Evolutionary conservation across 495 filamentous ascomycete species (phyloP).

Genomic region (Parachaetomium inaequale): DNA sequence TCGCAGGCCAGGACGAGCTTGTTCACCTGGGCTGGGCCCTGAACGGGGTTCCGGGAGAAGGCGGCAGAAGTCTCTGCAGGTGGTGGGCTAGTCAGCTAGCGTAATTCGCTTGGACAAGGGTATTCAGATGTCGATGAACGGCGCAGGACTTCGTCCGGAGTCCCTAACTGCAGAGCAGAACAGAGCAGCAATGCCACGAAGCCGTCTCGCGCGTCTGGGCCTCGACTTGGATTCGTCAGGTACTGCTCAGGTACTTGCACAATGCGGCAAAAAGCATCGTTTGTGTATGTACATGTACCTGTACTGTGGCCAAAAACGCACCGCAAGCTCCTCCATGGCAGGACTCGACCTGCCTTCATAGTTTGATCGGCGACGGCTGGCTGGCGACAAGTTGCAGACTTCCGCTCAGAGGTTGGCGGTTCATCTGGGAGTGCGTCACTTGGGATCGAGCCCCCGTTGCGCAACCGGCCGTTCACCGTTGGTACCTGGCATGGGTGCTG

Average conservation of each 20-base stretch:
- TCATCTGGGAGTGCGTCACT: conserved; percentile 15
- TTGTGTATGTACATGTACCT: too few relatives aligned
- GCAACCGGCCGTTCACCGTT: conserved; percentile 10
- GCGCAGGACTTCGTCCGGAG: too few relatives aligned
- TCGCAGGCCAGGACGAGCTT: not conserved
- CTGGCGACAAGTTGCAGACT: conserved; percentile 1
- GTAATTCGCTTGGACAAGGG: conserved; percentile 12
- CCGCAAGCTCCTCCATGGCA: not conserved
- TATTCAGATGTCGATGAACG: not conserved
- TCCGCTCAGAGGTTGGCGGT: not conserved
- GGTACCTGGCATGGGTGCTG: not conserved
- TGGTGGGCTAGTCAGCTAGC: conserved; percentile 14
- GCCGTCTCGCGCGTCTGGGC: not conserved
- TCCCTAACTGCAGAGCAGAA: not conserved
- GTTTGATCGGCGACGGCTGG: conserved; percentile 14
- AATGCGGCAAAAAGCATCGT: not conserved
- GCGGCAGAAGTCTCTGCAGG: conserved; percentile 26
- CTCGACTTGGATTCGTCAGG: not conserved
- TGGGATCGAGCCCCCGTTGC: not conserved
- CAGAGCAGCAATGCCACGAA: not conserved
- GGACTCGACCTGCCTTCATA: not conserved
- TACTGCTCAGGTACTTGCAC: not conserved
- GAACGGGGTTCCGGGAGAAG: conserved; percentile 24
- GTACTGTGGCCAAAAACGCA: not conserved
- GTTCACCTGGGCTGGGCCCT: conserved; percentile 1